Base-by-base conservation (phyloP, 768 basidiomycete species). In the Baorangia bicolor region DNA sequence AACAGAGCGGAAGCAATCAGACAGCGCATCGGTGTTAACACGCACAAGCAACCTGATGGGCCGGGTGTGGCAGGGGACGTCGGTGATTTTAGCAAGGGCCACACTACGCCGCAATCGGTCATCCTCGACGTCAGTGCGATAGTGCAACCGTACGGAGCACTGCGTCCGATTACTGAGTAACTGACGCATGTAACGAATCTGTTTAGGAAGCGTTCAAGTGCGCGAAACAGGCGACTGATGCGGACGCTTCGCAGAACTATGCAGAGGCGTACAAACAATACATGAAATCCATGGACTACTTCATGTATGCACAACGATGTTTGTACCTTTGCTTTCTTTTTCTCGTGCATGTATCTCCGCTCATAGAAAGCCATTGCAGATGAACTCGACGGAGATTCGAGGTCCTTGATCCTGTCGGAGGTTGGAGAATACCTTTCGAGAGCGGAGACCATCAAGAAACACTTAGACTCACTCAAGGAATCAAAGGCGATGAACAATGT, bases 261-360 rank as follows among this genome's bases (percentile, higher is more conserved):
- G 78, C 82, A 21, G 92, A 94, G 65, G 94, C 94, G n/a, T 95
- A 90, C 83, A 92, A 88, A 75, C 81, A 86, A 55, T 95, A 96
- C 74, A 87, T 88, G 77, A 96, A 96, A 77, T 81, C 90, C 5
- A 81, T 98, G 60, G 96, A 98, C 69, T 97, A 95, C 73, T 98
- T 98, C 75, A 92, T 97, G 90, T 89, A 97, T 68, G 94, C 94
- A 11, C 77, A 93, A 66, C 94, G 93, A 73, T 94, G 93, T 94
- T 62, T 21, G 66, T 69, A 16, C 41, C 38, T n/a, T 40, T 55
- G 0, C 7, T 28, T 6, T n/a, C 13, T 38, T 13, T 38, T 28
- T 49, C 18, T 20, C 12, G 10, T 10, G 8, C 20, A 5, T 33
- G 38, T 5, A 34, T 25, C 14, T 51, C 35, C 27, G 21, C 51